These are phyloP conservation scores for Penicillium cataractarum DNA, from an alignment of 495 filamentous ascomycete genomes.

Conservation along the genomic window DNA sequence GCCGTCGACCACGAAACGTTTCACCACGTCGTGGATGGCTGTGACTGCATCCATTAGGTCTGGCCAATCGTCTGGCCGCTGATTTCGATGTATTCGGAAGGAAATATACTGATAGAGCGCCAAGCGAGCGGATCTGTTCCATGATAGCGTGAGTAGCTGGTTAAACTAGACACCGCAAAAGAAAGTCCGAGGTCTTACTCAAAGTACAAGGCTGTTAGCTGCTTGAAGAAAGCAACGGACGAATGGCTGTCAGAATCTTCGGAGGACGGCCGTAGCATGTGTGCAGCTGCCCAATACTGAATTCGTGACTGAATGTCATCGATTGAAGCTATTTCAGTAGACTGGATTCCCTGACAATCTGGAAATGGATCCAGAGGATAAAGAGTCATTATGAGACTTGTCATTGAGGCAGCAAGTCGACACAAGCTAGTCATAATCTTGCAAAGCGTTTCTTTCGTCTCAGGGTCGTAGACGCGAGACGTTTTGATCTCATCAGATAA, in stretches of 20 bases:
- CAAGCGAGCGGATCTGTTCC: background rate
- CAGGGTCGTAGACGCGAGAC: background rate
- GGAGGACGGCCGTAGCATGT: background rate
- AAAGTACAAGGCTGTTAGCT: slow-evolving; percentile 5
- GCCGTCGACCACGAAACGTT: slow-evolving; percentile 1
- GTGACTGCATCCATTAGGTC: slow-evolving; percentile 5
- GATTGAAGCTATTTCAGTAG: background rate
- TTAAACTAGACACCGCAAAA: background rate
- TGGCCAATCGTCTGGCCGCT: slow-evolving; percentile 2
- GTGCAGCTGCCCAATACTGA: background rate
- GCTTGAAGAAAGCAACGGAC: slow-evolving; percentile 5
- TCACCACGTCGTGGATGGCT: slow-evolving; percentile 1
- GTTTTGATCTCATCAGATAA: background rate
- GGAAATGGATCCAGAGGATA: slow-evolving; percentile 6
- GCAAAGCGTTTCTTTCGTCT: background rate
- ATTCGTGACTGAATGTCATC: slow-evolving; percentile 2
- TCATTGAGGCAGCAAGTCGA: background rate
- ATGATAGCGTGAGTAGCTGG: background rate
- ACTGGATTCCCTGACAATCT: background rate
- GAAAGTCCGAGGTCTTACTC: background rate
- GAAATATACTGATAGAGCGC: slow-evolving; percentile 3
- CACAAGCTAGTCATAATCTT: slow-evolving; percentile 6
- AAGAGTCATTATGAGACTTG: background rate
- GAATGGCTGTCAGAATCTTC: background rate
- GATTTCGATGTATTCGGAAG: slow-evolving; percentile 4